phyloP scores from a whole-genome alignment of 2,329 filamentous ascomycete species.

The Ilyonectria robusta region DNA sequence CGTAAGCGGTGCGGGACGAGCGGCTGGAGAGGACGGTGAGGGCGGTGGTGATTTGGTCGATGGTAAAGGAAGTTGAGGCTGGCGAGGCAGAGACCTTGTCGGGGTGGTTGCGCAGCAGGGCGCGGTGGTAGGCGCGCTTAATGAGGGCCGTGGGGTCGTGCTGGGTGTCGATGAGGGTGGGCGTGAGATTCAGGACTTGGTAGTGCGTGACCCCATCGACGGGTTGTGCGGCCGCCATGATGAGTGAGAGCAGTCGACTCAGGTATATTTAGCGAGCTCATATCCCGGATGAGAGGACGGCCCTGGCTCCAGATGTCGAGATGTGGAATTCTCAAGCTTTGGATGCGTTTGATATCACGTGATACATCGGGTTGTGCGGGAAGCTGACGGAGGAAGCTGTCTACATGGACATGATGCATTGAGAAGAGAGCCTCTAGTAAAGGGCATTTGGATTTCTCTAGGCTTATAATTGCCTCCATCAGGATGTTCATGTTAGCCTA shows the following conservation, averaged over 20 bases:
- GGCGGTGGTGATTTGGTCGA: constrained; percentile 76
- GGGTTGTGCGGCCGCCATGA: constrained; percentile 30
- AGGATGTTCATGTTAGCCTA: neutral
- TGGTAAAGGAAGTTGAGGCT: constrained; percentile 57
- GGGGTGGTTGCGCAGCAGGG: constrained; percentile 76
- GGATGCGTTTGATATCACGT: constrained; percentile 42
- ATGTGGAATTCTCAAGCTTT: constrained; percentile 20
- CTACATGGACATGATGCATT: neutral
- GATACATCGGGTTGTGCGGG: constrained; percentile 17
- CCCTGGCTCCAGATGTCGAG: constrained; percentile 13
- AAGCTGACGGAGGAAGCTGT: neutral
- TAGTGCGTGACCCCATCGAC: constrained; percentile 65
- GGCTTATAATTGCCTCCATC: neutral
- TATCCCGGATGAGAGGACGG: neutral
- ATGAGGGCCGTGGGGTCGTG: constrained; percentile 63
- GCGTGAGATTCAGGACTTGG: constrained; percentile 70
- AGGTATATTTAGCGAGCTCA: constrained; percentile 2
- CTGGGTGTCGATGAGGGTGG: constrained; percentile 60
- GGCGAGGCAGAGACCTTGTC: constrained; percentile 62
- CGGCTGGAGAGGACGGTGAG: constrained; percentile 69
- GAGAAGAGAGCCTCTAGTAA: too few species aligned
- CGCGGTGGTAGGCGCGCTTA: constrained; percentile 75
- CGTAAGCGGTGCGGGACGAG: constrained; percentile 66
- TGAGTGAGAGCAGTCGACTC: neutral
- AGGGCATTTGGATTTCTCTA: too few species aligned